Evolutionary conservation across 805 yeast genomes (phyloP), one percentile per base, ranked within the genome.

Genomic region (Metschnikowia hibisci): DNA sequence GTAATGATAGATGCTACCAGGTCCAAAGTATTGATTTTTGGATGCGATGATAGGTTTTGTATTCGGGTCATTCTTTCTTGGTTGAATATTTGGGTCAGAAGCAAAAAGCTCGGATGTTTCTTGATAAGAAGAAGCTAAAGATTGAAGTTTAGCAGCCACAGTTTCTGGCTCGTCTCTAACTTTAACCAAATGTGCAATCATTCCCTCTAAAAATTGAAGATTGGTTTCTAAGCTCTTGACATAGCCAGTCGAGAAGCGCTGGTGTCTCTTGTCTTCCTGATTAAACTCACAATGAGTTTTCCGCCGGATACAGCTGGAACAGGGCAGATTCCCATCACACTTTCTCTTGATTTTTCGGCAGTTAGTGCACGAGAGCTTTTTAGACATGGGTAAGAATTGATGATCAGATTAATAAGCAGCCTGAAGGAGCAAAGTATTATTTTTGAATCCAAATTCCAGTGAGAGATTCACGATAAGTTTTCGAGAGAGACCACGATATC

Each of bases 301-400:
- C 23, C 46, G 39, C 32, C 42, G 45, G 14, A 40, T 32, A 23
- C 56, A 52, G 34, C 44, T 51, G 32, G 45, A 37, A 34, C 56
- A 52, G 3, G 56, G 56, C 28, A 42, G 31, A 12, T 42, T 46
- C 28, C 56, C 56, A 39, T 48, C 55, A 30, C 56, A 52, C 38
- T 44, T 48, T 4, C 56, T 50, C 40, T 52, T 52, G 43, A 46
- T 46, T 26, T 45, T 50, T n/a, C 56, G 42, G 42, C 56, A 52
- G 45, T 44, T 50, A 12, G 46, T 28, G 32, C 56, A 52, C 29
- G 56, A 50, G 10, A 41, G 48, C 26, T 42, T 48, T 31, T 45
- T 50, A 8, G 40, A 29, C 40, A 37, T 37, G n/a, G 16, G 15
- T 30, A 27, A 5, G 13, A 26, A 32, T 9, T 16, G n/a, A 20